These are phyloP conservation scores for Albifimbria verrucaria DNA, from an alignment of 2,329 filamentous ascomycete species.

Conservation along the genomic window DNA sequence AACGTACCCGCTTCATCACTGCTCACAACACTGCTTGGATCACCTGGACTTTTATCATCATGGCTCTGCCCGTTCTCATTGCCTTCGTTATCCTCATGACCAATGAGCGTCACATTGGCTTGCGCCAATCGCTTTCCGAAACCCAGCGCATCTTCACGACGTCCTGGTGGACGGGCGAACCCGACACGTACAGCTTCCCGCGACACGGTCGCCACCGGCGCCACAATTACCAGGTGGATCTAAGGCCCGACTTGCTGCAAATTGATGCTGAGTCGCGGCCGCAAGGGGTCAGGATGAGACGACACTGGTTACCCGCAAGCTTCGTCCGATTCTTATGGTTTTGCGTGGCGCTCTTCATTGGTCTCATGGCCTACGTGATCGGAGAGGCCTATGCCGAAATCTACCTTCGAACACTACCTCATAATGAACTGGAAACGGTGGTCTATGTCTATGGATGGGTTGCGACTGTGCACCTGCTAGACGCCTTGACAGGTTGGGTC, in stretches of 20 bases:
- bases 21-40: constrained; percentile 67
- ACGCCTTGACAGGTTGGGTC: constrained; percentile 64
- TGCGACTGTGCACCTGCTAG: constrained; percentile 61
- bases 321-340: constrained; percentile 70
- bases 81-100: constrained; percentile 62
- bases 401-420: constrained; percentile 63
- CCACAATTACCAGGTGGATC: constrained; percentile 30
- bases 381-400: constrained; percentile 69
- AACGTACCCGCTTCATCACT: constrained; percentile 50
- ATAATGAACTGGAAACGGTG: constrained; percentile 63
- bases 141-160: constrained; percentile 66
- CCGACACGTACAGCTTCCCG: constrained; percentile 44
- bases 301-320: constrained; percentile 60
- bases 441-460: constrained; percentile 71
- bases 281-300: constrained; percentile 38
- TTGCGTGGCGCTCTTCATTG: constrained; percentile 59
- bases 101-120: constrained; percentile 60
- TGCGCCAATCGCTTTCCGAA: constrained; percentile 60
- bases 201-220: constrained; percentile 40
- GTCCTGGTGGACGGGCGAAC: constrained; percentile 63
- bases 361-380: constrained; percentile 62
- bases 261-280: constrained; percentile 19
- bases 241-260: constrained; percentile 32
- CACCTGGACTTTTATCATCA: constrained; percentile 66
- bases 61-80: constrained; percentile 66